phyloP scores from a whole-genome alignment of 2,329 filamentous ascomycete species.

The Sporothrix inflata region DNA sequence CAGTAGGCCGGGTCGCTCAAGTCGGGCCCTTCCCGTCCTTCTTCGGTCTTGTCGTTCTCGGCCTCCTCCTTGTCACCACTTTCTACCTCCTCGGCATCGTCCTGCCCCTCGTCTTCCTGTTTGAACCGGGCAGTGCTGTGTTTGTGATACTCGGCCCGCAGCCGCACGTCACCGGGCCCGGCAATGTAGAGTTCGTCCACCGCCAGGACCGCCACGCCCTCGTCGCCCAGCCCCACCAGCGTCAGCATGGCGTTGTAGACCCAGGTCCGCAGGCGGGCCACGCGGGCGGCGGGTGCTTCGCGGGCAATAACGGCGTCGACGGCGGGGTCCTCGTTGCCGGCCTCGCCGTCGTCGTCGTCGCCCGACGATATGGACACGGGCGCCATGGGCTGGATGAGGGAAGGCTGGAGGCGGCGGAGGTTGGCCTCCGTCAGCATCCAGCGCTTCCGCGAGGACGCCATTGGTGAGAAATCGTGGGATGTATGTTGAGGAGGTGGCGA shows the following conservation, averaged over 20 bases:
- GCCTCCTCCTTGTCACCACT: not conserved
- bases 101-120: not conserved
- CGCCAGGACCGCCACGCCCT: conserved; percentile 22
- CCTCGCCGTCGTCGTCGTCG: not conserved
- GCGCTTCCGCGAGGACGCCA: conserved; percentile 18
- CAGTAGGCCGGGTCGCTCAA: conserved; percentile 26
- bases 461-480: not conserved
- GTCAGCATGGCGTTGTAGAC: conserved; percentile 31
- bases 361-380: conserved; percentile 30
- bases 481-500: not conserved
- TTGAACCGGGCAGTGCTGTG: not conserved
- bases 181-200: conserved; percentile 30
- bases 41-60: not conserved
- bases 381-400: conserved; percentile 29
- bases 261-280: conserved; percentile 26
- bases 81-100: not conserved
- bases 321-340: not conserved
- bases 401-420: conserved; percentile 29
- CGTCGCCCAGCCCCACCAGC: conserved; percentile 24
- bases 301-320: not conserved
- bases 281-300: not conserved
- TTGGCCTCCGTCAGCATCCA: conserved; percentile 30
- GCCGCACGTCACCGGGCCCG: conserved; percentile 30
- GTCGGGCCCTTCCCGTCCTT: not conserved
- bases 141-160: not conserved